phyloP scores from a whole-genome alignment of 345 rosid genomes.

The Aquilaria yunnanensis region DNA sequence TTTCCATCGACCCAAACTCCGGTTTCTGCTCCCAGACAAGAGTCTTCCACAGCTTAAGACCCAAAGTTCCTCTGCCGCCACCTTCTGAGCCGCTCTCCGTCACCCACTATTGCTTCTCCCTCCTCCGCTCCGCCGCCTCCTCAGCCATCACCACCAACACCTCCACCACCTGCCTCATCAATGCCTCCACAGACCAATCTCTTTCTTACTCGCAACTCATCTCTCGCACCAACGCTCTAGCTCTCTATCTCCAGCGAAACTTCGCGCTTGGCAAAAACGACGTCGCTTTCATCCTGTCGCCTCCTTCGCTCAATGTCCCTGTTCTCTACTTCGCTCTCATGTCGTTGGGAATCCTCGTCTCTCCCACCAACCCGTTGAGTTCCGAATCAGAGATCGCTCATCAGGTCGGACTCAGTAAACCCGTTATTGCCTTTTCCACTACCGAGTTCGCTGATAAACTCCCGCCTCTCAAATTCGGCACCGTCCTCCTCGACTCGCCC shows the following conservation, averaged over 20 bases:
- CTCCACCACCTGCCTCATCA: constrained; percentile 30
- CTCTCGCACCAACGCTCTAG: constrained; percentile 36
- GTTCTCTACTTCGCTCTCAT: constrained; percentile 65
- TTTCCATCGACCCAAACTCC: constrained; percentile 26
- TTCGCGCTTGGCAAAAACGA: constrained; percentile 40
- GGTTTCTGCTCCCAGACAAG: constrained; percentile 47
- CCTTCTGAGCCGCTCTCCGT: constrained; percentile 42
- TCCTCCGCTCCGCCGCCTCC: constrained; percentile 29
- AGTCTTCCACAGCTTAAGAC: constrained; percentile 50
- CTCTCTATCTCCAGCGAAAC: constrained; percentile 31
- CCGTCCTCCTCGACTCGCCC: constrained; percentile 65
- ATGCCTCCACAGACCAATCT: constrained; percentile 33
- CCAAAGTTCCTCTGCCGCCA: constrained; percentile 42
- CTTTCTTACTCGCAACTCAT: constrained; percentile 45
- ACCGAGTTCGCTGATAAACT: constrained; percentile 37
- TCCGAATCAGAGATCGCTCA: constrained; percentile 55
- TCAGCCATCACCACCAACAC: constrained; percentile 16
- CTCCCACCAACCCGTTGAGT: constrained; percentile 66
- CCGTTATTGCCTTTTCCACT: constrained; percentile 69
- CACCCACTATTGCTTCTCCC: constrained; percentile 44
- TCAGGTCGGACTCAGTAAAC: constrained; percentile 45
- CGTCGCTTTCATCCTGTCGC: constrained; percentile 62
- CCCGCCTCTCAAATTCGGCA: constrained; percentile 30
- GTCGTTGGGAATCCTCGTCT: constrained; percentile 59
- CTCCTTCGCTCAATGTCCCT: constrained; percentile 56